These are phyloP conservation scores for Xylaria castorea DNA, from an alignment of 495 filamentous ascomycete genomes.

Conservation along the genomic window DNA sequence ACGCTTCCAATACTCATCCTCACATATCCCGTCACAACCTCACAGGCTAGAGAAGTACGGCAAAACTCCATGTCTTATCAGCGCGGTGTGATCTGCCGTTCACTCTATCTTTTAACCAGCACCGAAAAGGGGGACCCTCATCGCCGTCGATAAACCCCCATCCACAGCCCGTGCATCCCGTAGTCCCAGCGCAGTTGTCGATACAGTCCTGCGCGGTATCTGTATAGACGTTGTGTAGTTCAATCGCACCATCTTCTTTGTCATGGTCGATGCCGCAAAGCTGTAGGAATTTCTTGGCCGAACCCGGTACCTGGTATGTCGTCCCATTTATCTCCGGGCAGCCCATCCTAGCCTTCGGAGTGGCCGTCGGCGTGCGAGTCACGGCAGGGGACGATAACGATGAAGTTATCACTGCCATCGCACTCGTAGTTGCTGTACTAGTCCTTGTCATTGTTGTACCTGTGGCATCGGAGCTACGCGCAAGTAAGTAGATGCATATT, in stretches of 20 bases:
- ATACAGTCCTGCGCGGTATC: slow-evolving; percentile 54
- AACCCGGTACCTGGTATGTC: slow-evolving; percentile 49
- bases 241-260: slow-evolving; percentile 42
- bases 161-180: slow-evolving; percentile 49
- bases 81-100: slow-evolving; percentile 40
- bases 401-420: slow-evolving; percentile 23
- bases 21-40: background rate
- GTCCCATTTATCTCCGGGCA: slow-evolving; percentile 55
- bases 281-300: slow-evolving; percentile 50
- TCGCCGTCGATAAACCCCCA: slow-evolving; percentile 54
- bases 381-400: slow-evolving; percentile 22
- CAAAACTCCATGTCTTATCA: slow-evolving; percentile 51
- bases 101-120: slow-evolving; percentile 53
- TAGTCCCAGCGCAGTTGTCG: slow-evolving; percentile 48
- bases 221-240: slow-evolving; percentile 47
- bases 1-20: background rate
- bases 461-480: background rate
- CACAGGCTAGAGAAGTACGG: slow-evolving; percentile 38
- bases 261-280: slow-evolving; percentile 55
- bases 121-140: slow-evolving; percentile 43
- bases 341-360: slow-evolving; percentile 36
- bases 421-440: background rate
- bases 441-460: slow-evolving; percentile 1
- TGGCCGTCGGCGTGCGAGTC: slow-evolving; percentile 27
- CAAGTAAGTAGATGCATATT: slow-evolving; percentile 1